Base-by-base conservation (phyloP, 345 rosid genomes). In the Cochlearia excelsa region DNA sequence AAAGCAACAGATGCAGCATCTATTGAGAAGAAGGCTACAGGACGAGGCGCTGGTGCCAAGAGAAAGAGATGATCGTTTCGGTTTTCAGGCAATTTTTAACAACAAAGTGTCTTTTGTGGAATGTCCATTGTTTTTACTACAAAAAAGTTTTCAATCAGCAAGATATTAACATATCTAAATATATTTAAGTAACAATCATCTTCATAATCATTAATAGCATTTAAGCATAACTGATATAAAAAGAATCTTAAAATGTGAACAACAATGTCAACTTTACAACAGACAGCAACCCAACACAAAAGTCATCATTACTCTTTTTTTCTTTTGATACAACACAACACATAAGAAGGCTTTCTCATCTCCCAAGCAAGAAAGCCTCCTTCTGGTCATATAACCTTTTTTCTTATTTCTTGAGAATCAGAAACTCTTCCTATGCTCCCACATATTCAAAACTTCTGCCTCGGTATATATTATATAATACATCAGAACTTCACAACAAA, bases 1-100 rank as follows among this genome's bases (percentile, higher is more conserved):
- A 93, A 83, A 74, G 83, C 76, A 30, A 23, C 76, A 0, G 75
- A 65, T 45, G 75, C 68, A 5, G 70, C 85, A 45, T 61, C 74
- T 55, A 69, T 70, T 55, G 69, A 73, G 31, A 87, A 78, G 80
- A 84, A 79, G 76, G 60, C 72, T 9, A 79, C 90, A 6, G 80
- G 87, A 71, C 85, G 92, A 46, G 85, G 75, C 74, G 74, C 87
- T 5, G 80, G 82, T 34, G 23, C 80, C 54, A 76, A 92, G 83
- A 70, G 98, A 77, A 92, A 82, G 82, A 79, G 93, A 74, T 86
- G 48, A 35, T 23, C 2, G 54, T 29, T 7, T 39, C 16, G 33
- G 35, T 45, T 42, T 38, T 57, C 42, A 66, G 57, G 62, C 55
- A 57, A 26, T 8, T 41, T 56, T 57, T 28, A 11, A 46, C 5